Percentiles rank a stretch among this genome's conserved stretches.
phyloP scores from a whole-genome alignment of 805 yeast species.

The Cyberlindnera nakhonratchasimensis region DNA sequence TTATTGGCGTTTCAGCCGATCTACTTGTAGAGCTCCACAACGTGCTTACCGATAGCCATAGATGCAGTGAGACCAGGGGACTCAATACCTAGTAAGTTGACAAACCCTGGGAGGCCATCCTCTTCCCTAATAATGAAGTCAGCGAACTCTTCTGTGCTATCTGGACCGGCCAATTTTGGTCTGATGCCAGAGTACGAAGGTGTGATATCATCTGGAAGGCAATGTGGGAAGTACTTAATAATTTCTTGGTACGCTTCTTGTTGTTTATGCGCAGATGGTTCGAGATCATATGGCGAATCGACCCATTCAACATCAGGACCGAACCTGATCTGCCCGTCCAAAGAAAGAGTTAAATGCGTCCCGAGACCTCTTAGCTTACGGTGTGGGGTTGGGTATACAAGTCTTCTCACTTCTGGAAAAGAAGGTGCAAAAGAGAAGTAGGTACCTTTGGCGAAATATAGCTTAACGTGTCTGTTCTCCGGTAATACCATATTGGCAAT shows the following conservation, averaged over 20 bases:
- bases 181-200: conserved; percentile 81
- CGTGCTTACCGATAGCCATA: conserved; percentile 79
- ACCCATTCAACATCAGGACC: conserved; percentile 93
- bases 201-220: conserved; percentile 46
- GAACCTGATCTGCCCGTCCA: conserved; percentile 74
- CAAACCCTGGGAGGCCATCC: conserved; percentile 69
- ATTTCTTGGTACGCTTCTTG: conserved; percentile 58
- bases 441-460: conserved; percentile 80
- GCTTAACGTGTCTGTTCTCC: conserved; percentile 48
- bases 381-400: conserved; percentile 81
- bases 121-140: conserved; percentile 76
- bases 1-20: neutral
- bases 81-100: conserved; percentile 79
- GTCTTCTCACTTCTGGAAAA: conserved; percentile 47
- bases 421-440: conserved; percentile 59
- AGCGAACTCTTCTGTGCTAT: conserved; percentile 42
- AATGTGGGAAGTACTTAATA: conserved; percentile 57
- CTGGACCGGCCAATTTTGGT: conserved; percentile 62
- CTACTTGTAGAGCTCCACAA: conserved; percentile 32
- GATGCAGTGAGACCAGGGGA: conserved; percentile 87
- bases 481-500: conserved; percentile 72
- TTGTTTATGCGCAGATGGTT: conserved; percentile 46
- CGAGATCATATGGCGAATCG: conserved; percentile 42
- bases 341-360: conserved; percentile 79
- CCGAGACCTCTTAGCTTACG: conserved; percentile 73